Conservation (phyloP, 352 stramenopile species). For the Phytopythium kandeliae region DNA sequence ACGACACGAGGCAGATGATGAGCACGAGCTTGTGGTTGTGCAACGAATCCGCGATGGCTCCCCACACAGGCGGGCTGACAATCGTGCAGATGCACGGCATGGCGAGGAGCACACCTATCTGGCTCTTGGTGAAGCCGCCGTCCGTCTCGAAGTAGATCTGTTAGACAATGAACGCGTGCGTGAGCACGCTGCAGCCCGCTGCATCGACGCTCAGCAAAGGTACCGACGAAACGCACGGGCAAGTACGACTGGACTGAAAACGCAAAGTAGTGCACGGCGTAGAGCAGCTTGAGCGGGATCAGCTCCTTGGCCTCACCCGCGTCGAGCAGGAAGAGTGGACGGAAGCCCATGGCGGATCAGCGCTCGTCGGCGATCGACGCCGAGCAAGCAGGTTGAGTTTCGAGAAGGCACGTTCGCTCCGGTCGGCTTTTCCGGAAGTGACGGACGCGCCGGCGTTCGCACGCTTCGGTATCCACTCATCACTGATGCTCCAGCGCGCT, state of each 20-base stretch:
- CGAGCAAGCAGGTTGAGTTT: no score
- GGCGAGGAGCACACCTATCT: slow-evolving; percentile 35
- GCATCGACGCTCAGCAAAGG: no score
- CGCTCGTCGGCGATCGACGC: no score
- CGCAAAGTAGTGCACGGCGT: background rate
- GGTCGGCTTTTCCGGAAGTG: no score
- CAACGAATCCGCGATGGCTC: slow-evolving; percentile 27
- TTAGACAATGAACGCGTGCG: background rate
- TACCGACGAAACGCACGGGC: background rate
- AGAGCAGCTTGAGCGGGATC: slow-evolving; percentile 4
- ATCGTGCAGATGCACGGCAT: slow-evolving; percentile 27
- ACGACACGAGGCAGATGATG: slow-evolving; percentile 21
- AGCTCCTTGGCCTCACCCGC: slow-evolving; percentile 6
- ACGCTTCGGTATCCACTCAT: no score
- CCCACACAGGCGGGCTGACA: slow-evolving; percentile 30
- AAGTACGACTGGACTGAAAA: slow-evolving; percentile 2
- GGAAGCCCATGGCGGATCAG: background rate
- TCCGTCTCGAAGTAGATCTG: slow-evolving; percentile 7
- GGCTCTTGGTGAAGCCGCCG: slow-evolving; percentile 25
- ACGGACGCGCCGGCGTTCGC: no score
- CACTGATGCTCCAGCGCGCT: no score
- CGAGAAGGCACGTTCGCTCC: no score
- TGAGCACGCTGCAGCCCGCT: background rate
- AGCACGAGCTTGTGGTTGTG: slow-evolving; percentile 23
- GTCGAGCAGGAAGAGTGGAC: slow-evolving; percentile 5